Percentiles rank a stretch among this genome's conserved stretches.
Conservation (phyloP, 441 rosid genomes). For the Gossypium schwendimanii region DNA sequence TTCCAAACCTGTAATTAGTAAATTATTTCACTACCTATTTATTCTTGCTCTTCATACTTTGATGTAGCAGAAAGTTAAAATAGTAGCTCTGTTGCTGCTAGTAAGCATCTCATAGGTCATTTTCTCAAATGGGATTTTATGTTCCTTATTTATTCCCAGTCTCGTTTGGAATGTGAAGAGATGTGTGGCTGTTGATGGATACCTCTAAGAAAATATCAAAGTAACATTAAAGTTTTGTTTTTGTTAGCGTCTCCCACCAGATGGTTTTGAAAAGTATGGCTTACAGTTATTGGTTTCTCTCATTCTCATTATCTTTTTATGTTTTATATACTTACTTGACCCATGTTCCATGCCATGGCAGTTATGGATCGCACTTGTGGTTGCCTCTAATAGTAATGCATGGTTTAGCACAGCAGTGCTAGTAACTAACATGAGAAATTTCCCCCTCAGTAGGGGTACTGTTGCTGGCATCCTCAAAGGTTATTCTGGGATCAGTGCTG, state of each 20-base stretch:
- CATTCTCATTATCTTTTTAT: not conserved
- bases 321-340: not conserved
- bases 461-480: slow-evolving; percentile 95
- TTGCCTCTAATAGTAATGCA: slow-evolving; percentile 77
- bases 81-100: not conserved
- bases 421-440: slow-evolving; percentile 43
- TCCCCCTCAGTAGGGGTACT: slow-evolving; percentile 87
- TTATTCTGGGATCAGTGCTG: slow-evolving; percentile 74
- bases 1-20: not conserved
- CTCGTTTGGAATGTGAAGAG: not conserved
- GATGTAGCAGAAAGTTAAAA: not conserved
- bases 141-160: not conserved
- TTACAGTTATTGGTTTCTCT: not conserved
- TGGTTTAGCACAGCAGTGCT: slow-evolving; percentile 93
- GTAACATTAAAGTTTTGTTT: not conserved
- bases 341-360: slow-evolving; percentile 25
- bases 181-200: not conserved
- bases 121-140: not conserved
- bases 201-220: not conserved
- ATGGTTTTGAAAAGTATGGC: not conserved
- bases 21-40: not conserved
- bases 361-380: slow-evolving; percentile 70
- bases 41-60: not conserved
- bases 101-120: not conserved
- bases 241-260: not conserved